These are phyloP conservation scores for Allium cepa DNA, from an alignment of 106 monocot species.

Conservation along the genomic window DNA sequence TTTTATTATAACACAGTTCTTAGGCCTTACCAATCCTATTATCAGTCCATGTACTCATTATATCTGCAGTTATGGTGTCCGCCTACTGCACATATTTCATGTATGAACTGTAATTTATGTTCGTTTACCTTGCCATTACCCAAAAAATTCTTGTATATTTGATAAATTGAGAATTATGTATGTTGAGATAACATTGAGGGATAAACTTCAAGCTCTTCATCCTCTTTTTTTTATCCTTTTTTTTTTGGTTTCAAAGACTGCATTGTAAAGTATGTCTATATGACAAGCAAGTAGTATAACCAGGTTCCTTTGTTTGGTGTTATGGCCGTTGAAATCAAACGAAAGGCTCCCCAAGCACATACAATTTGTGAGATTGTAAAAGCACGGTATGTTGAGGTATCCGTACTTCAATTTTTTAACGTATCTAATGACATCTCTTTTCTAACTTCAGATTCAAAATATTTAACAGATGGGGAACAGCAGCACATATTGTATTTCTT, in stretches of 20 bases:
- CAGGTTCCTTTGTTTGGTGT: slow-evolving; percentile 93
- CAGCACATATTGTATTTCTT: slow-evolving; percentile 82
- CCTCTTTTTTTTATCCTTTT: too few relatives aligned
- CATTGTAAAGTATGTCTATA: background rate
- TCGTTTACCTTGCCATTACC: too few relatives aligned
- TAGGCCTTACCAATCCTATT: too few relatives aligned
- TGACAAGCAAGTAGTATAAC: background rate
- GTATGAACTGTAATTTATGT: too few relatives aligned
- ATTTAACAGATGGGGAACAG: slow-evolving; percentile 75
- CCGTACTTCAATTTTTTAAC: background rate
- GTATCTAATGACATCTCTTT: too few relatives aligned
- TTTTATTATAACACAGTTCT: too few relatives aligned
- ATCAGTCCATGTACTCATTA: too few relatives aligned
- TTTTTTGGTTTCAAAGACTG: background rate
- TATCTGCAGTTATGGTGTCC: too few relatives aligned
- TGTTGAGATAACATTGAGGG: too few relatives aligned
- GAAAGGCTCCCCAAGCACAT: slow-evolving; percentile 89
- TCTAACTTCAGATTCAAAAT: background rate
- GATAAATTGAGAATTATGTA: too few relatives aligned
- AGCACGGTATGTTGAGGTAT: slow-evolving; percentile 43
- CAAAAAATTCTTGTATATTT: too few relatives aligned
- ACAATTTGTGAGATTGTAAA: slow-evolving; percentile 94
- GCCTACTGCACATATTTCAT: too few relatives aligned
- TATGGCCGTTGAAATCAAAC: slow-evolving; percentile 98
- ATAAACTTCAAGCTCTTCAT: background rate